Percentiles rank a stretch among this genome's conserved stretches.
phyloP scores from a whole-genome alignment of 2,329 filamentous ascomycete species.

The Clarireedia hainanense region DNA sequence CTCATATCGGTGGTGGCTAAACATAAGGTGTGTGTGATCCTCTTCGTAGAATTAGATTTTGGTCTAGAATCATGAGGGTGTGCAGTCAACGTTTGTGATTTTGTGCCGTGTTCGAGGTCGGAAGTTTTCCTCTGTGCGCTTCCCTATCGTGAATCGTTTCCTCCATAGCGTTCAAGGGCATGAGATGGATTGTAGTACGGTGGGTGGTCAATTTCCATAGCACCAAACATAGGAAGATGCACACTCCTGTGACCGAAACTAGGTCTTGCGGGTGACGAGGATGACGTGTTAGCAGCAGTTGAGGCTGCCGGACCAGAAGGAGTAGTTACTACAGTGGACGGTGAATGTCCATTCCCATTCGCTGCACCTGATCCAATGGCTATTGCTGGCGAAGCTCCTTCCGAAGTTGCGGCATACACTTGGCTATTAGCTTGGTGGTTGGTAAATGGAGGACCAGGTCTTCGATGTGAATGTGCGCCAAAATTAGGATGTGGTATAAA shows the following conservation, averaged over 20 bases:
- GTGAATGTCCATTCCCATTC: not conserved
- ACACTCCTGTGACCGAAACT: not conserved
- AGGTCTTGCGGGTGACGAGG: not conserved
- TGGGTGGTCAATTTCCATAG: not conserved
- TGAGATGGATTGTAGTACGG: not conserved
- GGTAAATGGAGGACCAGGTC: slow-evolving; percentile 9
- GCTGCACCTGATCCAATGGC: not conserved
- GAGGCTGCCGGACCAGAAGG: not conserved
- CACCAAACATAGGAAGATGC: not conserved
- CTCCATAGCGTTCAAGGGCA: not conserved
- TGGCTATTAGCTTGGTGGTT: slow-evolving; percentile 1
- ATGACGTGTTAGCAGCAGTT: not conserved
- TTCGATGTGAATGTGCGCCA: not conserved
- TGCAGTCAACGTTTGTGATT: too few species aligned
- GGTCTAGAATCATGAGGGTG: too few species aligned
- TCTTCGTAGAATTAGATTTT: too few species aligned
- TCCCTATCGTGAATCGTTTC: too few species aligned
- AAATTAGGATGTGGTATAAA: slow-evolving; percentile 3
- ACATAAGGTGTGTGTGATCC: too few species aligned
- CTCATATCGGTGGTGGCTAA: not conserved
- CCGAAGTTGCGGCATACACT: not conserved
- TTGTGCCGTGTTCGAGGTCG: too few species aligned
- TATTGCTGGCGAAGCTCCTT: slow-evolving; percentile 2
- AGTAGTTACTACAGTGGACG: not conserved
- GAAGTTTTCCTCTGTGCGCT: too few species aligned